Base-by-base conservation (phyloP, 345 rosid species). In the Theobroma cacao region DNA sequence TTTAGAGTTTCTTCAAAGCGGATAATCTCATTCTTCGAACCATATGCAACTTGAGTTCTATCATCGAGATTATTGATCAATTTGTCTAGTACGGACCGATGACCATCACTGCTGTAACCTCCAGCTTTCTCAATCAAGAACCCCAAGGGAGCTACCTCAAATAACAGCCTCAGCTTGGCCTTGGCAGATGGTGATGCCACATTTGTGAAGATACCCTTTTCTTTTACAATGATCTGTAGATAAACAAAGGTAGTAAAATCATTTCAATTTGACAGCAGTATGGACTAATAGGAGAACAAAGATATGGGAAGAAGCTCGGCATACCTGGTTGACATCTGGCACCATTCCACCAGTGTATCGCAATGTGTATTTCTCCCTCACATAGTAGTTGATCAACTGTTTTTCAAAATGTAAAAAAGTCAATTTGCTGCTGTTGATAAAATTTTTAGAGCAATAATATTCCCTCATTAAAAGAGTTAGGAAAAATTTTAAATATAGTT, bases 301-400 rank as follows among this genome's bases (percentile, higher is more conserved):
- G 5, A 33, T 12, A 10, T 34, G 28, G 28, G 66, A 5, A 38
- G 26, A 77, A 53, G 52, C 33, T 55, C 8, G 24, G 13, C 55
- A 47, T 66, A 89, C 98, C 97, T 92, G 98, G 86, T 93, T 91
- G 75, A 94, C 98, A 33, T 94, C 99, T 20, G 99, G 99, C 74
- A 96, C 99, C 98, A 96, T 96, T 87, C 99, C 99, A 87, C 99
- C 99, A 0, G 99, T 96, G 97, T 96, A 96, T 87, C 98, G 84
- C 83, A 96, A 87, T 52, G 99, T 96, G 93, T 92, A 96, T 74
- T 92, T 96, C 90, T 93, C 97, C 80, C 79, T 93, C 24, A 96
- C 91, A 71, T 92, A 96, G 90, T 89, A 93, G 82, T 91, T 89
- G 76, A 96, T 86, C 78, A 96, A 84, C 99, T 95, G 90, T 80